Percentiles rank a stretch among this genome's conserved stretches.
phyloP scores from a whole-genome alignment of 2,329 filamentous ascomycete genomes.

The Cladophialophora chaetospira region DNA sequence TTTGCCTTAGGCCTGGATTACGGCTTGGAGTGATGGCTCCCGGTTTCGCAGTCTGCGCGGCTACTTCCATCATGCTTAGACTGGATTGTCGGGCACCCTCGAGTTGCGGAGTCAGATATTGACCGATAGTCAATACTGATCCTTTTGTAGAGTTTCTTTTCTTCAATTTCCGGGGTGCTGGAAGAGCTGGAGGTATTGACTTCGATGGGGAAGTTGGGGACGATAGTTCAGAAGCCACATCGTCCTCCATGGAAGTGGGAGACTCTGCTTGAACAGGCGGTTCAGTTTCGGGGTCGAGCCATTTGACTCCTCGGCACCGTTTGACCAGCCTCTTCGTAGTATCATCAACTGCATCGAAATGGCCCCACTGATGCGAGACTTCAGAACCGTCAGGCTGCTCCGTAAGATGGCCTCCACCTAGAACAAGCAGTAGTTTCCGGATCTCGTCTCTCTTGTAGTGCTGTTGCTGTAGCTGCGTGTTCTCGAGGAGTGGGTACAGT shows the following conservation, averaged over 20 bases:
- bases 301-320: slow-evolving; percentile 50
- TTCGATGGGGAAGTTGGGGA: slow-evolving; percentile 30
- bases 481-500: slow-evolving; percentile 82
- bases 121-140: slow-evolving; percentile 33
- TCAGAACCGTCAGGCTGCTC: slow-evolving; percentile 38
- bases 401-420: slow-evolving; percentile 73
- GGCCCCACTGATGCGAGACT: slow-evolving; percentile 45
- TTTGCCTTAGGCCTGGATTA: slow-evolving; percentile 36
- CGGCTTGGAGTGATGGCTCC: slow-evolving; percentile 79
- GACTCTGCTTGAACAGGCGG: slow-evolving; percentile 33
- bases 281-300: slow-evolving; percentile 44
- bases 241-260: slow-evolving; percentile 26
- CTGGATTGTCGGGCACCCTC: slow-evolving; percentile 69
- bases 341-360: slow-evolving; percentile 54
- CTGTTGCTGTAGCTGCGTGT: slow-evolving; percentile 83
- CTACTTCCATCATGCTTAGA: slow-evolving; percentile 75
- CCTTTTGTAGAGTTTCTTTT: slow-evolving; percentile 37
- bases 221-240: slow-evolving; percentile 23
- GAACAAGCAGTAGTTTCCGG: slow-evolving; percentile 70
- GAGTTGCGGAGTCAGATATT: slow-evolving; percentile 46
- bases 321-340: slow-evolving; percentile 51
- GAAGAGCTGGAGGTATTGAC: slow-evolving; percentile 49
- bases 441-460: slow-evolving; percentile 93
- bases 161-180: slow-evolving; percentile 40
- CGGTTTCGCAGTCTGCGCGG: slow-evolving; percentile 77